Evolutionary conservation across 371 early-diverging fungal genomes (phyloP).

Genomic region (Quaeritorhiza haematococci): DNA sequence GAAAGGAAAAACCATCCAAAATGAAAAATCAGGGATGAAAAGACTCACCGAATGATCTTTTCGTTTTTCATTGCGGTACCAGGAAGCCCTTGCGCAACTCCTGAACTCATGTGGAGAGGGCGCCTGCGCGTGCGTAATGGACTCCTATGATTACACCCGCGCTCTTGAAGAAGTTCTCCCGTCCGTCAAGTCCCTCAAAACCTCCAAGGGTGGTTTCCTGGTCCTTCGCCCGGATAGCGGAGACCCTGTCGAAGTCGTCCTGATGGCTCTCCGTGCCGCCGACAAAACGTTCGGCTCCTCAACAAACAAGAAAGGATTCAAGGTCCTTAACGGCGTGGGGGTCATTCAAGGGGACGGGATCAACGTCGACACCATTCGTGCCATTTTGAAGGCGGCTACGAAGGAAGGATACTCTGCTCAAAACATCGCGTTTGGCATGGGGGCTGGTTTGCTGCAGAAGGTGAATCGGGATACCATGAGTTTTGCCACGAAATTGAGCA

Average conservation of each 20-base stretch:
- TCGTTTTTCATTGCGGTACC: constrained; percentile 1
- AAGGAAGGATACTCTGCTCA: constrained; percentile 59
- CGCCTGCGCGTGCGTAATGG: constrained; percentile 76
- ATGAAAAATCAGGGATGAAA: background rate
- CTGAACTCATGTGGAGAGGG: constrained; percentile 65
- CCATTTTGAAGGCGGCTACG: constrained; percentile 52
- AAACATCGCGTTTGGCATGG: constrained; percentile 80
- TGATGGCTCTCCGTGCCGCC: constrained; percentile 63
- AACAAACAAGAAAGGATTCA: constrained; percentile 69
- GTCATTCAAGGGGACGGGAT: constrained; percentile 85
- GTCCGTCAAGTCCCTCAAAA: constrained; percentile 44
- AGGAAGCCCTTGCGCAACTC: constrained; percentile 57
- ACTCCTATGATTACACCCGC: constrained; percentile 54
- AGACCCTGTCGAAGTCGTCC: constrained; percentile 66
- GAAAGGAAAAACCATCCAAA: no score
- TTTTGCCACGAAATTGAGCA: constrained; percentile 73
- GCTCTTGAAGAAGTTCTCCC: constrained; percentile 71
- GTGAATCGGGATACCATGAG: constrained; percentile 78
- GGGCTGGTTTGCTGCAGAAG: constrained; percentile 68
- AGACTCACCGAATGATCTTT: background rate
- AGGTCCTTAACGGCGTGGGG: constrained; percentile 31
- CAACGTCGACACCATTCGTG: constrained; percentile 35
- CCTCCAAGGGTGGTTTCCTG: constrained; percentile 65
- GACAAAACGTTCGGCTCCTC: constrained; percentile 65
- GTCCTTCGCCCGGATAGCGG: constrained; percentile 82